Evolutionary conservation across 139 green algal genomes (phyloP), one percentile per base, ranked within the genome.

Genomic region (Tetratostichococcus sp.): DNA sequence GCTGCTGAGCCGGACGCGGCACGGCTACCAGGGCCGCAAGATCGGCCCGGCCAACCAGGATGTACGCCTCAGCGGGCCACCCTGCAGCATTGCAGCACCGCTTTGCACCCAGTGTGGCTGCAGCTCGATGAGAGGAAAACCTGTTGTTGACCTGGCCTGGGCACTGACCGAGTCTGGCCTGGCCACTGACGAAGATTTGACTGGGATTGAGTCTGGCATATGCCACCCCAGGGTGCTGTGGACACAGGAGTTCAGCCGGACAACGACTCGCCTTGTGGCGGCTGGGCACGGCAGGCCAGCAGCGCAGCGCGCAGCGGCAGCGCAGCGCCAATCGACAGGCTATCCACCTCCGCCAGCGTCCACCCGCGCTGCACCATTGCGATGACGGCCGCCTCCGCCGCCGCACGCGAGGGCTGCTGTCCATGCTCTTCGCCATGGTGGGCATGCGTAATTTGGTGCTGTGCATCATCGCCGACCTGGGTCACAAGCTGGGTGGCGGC

Each of bases 1-100:
- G 43, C 30, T 32, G 66, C 32, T 26, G 26, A n/a, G 33, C 26
- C 17, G 25, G 57, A 0, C 43, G 42, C 5, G 66, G 65, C 43
- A 65, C 85, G 0, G 82, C 72, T 42, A 89, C 73, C 21, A 82
- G 91, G 35, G 90, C 87, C 5, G 91, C 93, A 17, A 98, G 86
- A 74, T 98, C 94, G 34, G 94, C 84, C 0, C 94, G 78, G 0
- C 91, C 91, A 17, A 97, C 83, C 50, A 98, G 84, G 26, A 86
- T 77, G 67, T 97, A 98, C 0, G 88, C 93, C 58, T 85, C 84
- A 1, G 81, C n/a, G 0, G 91, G 87, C 92, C 93, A 97, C 28
- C 83, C 88, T 84, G 71, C 32, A 70, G 35, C 69, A 23, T 17
- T 6, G 8, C 6, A 50, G 39, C 39, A 50, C n/a, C n/a, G 35